phyloP scores from a whole-genome alignment of 345 rosid species.

The Microthlaspi erraticum region DNA sequence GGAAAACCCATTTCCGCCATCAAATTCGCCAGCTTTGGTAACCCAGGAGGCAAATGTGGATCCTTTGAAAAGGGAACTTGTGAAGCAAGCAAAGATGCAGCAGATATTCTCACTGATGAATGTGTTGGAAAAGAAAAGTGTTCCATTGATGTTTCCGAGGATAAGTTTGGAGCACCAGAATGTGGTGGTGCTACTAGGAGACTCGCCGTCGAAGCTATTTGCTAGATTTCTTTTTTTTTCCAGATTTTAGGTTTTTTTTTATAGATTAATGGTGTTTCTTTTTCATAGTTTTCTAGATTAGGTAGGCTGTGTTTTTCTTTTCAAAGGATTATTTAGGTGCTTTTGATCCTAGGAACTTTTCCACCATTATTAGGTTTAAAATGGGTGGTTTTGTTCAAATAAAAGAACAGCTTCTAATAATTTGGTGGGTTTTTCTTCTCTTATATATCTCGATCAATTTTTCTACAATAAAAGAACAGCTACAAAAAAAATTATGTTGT shows the following conservation, averaged over 20 bases:
- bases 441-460: background rate
- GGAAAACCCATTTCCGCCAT: slow-evolving; percentile 43
- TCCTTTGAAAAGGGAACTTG: slow-evolving; percentile 49
- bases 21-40: slow-evolving; percentile 56
- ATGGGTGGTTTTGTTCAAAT: slow-evolving; percentile 6
- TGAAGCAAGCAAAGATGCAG: slow-evolving; percentile 28
- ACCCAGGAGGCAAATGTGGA: slow-evolving; percentile 57
- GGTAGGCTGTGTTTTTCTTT: background rate
- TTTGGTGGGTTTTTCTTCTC: background rate
- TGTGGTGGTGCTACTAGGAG: slow-evolving; percentile 45
- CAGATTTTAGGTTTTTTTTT: background rate
- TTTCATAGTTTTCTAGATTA: slow-evolving; percentile 13
- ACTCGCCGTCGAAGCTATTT: slow-evolving; percentile 59
- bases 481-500: too few relatives aligned
- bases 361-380: background rate
- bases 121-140: slow-evolving; percentile 62
- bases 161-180: slow-evolving; percentile 43
- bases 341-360: background rate
- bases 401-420: background rate
- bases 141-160: slow-evolving; percentile 39
- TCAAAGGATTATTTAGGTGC: slow-evolving; percentile 8
- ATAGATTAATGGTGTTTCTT: background rate
- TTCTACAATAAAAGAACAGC: too few relatives aligned
- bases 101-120: slow-evolving; percentile 25
- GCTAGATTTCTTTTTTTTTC: slow-evolving; percentile 35